Base-by-base conservation (phyloP, 1,284 basidiomycete genomes). In the Leccinum huronense region DNA sequence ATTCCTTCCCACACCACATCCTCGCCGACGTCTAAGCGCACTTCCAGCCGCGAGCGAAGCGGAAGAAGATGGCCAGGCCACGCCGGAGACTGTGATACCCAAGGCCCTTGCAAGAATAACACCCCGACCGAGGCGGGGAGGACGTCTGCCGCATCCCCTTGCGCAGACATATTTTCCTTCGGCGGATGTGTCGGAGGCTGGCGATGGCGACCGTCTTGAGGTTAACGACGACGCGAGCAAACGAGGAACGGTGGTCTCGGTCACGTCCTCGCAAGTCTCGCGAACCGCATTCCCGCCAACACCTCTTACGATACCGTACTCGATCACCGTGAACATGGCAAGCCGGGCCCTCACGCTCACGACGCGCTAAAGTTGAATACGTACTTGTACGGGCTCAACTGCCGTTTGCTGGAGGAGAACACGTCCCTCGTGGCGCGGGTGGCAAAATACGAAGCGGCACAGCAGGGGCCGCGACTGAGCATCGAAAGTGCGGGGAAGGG, bases 221-320 rank as follows among this genome's bases (percentile, higher is more conserved):
- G 11, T 13, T 0, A 57, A 40, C 14, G 70, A 73, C 53, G 77
- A 79, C 34, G 75, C 74, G n/a, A 71, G 67, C 8, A 85, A 86
- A 59, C 79, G 80, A 38, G 82, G 79, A 2, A 91, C 90, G 0
- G 86, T 90, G 75, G 80, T 90, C 51, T 93, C 91, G 4, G 91
- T 89, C 0, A 84, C 89, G 3, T 93, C 92, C 1, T 93, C 92
- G 27, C 90, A 94, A 66, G 93, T 72, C 79, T 95, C 48, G 92
- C 90, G 2, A 86, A 88, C 6, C 87, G 92, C 70, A 86, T 85
- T 36, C 86, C 90, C 9, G 89, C 86, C 48, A 95, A 95, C 70
- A 90, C 90, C 14, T 94, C 91, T 8, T 92, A 94, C 66, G 91
- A 93, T 71, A 89, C 90, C 42, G 82, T 87, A 5, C 85, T 90